Evolutionary conservation across 768 basidiomycete genomes (phyloP).

Genomic region (Boletus bicolor): DNA sequence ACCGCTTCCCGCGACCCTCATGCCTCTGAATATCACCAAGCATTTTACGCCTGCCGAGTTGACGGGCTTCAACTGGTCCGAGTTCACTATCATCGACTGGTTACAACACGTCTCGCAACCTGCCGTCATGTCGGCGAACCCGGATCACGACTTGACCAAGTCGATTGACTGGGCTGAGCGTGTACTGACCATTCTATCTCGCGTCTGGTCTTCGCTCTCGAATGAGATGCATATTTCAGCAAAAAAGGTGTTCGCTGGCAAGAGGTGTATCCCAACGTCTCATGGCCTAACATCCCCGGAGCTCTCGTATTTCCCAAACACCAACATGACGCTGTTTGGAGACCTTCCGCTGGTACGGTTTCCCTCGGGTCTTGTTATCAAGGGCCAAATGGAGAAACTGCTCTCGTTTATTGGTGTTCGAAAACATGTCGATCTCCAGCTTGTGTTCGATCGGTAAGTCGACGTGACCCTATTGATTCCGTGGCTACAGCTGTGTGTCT

Average conservation of each 20-base stretch:
- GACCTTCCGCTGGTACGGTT: constrained; percentile 81
- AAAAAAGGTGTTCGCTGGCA: constrained; percentile 39
- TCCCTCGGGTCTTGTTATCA: constrained; percentile 59
- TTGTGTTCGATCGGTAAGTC: constrained; percentile 81
- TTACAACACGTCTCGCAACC: constrained; percentile 58
- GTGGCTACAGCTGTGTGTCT: neutral
- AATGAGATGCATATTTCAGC: constrained; percentile 43
- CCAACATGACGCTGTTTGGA: constrained; percentile 70
- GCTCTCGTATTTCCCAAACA: constrained; percentile 81
- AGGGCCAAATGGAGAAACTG: constrained; percentile 69
- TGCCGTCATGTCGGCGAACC: constrained; percentile 37
- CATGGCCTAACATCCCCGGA: constrained; percentile 66
- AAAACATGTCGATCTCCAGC: constrained; percentile 87
- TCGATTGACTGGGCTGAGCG: constrained; percentile 80
- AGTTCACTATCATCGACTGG: constrained; percentile 77
- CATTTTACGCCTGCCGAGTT: constrained; percentile 53
- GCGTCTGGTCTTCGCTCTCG: constrained; percentile 67
- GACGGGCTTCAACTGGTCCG: constrained; percentile 70
- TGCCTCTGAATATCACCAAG: constrained; percentile 31
- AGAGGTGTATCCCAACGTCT: constrained; percentile 49
- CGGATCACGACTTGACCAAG: constrained; percentile 57
- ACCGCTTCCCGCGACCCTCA: constrained; percentile 9
- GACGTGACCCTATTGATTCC: neutral
- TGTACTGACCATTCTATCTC: constrained; percentile 61
- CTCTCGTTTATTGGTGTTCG: constrained; percentile 76